Conservation (phyloP, 805 yeast species). For the Candida vaughaniae region DNA sequence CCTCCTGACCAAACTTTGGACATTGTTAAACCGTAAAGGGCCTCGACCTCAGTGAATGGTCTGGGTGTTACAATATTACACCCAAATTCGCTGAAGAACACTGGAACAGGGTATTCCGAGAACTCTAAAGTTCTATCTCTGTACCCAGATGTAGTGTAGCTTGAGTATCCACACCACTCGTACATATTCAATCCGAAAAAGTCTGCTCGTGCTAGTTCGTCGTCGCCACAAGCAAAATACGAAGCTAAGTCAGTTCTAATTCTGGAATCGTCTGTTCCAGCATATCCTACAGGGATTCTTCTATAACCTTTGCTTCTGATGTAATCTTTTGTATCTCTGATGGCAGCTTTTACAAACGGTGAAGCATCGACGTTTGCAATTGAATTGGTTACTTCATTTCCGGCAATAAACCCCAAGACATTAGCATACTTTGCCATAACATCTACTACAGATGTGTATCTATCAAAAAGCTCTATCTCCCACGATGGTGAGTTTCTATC, state of each 20-base stretch:
- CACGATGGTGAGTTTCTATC: constrained; percentile 32
- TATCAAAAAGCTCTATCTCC: constrained; percentile 28
- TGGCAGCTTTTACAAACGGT: constrained; percentile 37
- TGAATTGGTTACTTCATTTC: constrained; percentile 39
- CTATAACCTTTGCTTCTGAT: constrained; percentile 28
- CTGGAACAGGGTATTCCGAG: constrained; percentile 30
- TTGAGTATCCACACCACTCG: constrained; percentile 44
- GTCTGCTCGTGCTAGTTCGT: constrained; percentile 21
- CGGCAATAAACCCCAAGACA: constrained; percentile 40
- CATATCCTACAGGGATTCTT: constrained; percentile 41
- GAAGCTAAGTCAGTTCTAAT: constrained; percentile 26
- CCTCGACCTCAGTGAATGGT: constrained; percentile 40
- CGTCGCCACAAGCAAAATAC: constrained; percentile 31
- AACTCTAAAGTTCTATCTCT: constrained; percentile 33
- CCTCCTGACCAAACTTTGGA: constrained; percentile 41
- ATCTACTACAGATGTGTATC: constrained; percentile 36
- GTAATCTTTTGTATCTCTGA: constrained; percentile 31
- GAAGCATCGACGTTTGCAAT: constrained; percentile 26
- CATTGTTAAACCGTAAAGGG: constrained; percentile 32
- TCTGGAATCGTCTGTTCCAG: constrained; percentile 36
- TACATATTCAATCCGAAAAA: constrained; percentile 39
- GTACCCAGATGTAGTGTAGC: constrained; percentile 36
- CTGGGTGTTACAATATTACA: constrained; percentile 36
- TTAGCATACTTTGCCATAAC: constrained; percentile 30
- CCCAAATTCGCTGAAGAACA: constrained; percentile 41